Conservation (phyloP, 78 protist genomes). For the Chrysochromulina tobinii region DNA sequence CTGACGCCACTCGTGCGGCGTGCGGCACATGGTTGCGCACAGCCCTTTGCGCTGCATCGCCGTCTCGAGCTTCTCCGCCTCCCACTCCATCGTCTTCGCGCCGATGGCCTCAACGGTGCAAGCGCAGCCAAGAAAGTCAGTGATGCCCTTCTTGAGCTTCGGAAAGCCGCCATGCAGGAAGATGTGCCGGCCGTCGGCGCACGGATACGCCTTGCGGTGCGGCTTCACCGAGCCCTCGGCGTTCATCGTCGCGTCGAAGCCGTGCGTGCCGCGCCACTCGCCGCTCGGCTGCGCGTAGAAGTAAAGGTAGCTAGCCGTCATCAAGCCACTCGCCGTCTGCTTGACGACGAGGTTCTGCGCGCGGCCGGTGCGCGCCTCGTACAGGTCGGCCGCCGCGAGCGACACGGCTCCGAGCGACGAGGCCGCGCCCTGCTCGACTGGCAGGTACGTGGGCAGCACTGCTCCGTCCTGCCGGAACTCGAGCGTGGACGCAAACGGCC, state of each 20-base stretch:
- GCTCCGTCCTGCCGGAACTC: not conserved
- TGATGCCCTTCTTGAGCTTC: not conserved
- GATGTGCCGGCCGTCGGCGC: not conserved
- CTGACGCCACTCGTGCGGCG: not conserved
- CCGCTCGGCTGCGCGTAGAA: not conserved
- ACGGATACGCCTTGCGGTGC: not conserved
- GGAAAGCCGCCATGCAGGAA: not conserved
- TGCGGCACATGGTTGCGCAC: not conserved
- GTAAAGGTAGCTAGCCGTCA: not conserved
- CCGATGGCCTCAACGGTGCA: not conserved
- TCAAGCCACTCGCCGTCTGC: not conserved
- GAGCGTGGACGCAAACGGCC: not conserved
- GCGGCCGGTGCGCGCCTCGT: not conserved
- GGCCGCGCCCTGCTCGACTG: not conserved
- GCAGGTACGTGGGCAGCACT: not conserved
- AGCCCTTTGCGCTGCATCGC: conserved; percentile 5
- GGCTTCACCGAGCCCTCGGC: not conserved
- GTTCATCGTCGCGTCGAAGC: not conserved
- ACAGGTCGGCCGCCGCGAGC: not conserved
- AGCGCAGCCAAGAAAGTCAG: not conserved
- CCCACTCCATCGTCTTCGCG: not conserved
- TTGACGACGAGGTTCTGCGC: not conserved
- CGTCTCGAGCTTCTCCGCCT: not conserved
- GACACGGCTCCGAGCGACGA: not conserved
- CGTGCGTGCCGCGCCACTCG: not conserved